Evolutionary conservation across 345 rosid species (phyloP), one percentile per base, ranked within the genome.

Genomic region (Schrenkiella parvula): DNA sequence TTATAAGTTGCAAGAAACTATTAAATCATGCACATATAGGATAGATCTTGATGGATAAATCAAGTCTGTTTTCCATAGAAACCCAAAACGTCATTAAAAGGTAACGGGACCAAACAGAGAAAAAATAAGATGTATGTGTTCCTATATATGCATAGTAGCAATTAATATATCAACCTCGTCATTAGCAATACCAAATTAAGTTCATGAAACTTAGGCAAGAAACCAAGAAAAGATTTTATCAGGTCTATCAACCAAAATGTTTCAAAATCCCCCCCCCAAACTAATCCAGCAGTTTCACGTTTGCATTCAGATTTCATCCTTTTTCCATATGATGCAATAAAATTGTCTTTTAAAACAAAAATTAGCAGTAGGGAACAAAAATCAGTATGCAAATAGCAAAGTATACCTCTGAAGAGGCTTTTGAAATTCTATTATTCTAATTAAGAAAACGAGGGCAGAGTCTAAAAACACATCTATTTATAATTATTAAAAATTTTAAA

Each of bases 1-100:
- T 5, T 61, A 38, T 70, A 56, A 76, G 55, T 56, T 26, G 67
- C 52, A 60, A 56, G 37, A 54, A 79, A 50, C 41, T 17, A 57
- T 38, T 65, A 47, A 31, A 54, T 22, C 29, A 47, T 52, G 64
- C 28, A 11, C 51, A 51, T 17, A 66, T 38, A 70, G 39, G 9
- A 12, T 18, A 58, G 44, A 29, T 51, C 13, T 54, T 52, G 34
- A 62, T 55, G 6, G 41, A 53, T 34, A 5, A 71, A 61, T 9
- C 2, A 47, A 53, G 21, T 35, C 25, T 17, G 25, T 60, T 53
- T 53, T 60, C 37, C 58, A 62, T 13, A 47, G 23, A 64, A 61
- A 75, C 19, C 51, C 29, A 38, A 42, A 62, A 47, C 8, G 56
- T 22, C 73, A 51, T 6, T 51, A 41, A 31, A 21, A 59, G 62